Conservation (phyloP, 495 filamentous ascomycete species). For the Lichina pygmaea region DNA sequence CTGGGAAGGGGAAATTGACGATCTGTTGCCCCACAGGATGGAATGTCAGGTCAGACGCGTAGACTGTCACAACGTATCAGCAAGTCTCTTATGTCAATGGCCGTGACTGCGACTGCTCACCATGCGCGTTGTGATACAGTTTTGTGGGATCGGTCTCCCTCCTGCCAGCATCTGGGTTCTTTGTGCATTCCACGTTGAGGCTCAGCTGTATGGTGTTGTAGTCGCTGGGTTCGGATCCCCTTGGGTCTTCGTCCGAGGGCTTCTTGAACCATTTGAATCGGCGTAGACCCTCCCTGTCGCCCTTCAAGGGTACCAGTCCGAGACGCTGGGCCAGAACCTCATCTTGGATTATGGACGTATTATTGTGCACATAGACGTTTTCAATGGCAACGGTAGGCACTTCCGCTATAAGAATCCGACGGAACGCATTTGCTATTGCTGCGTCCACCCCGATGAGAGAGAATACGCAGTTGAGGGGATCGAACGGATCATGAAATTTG, state of each 20-base stretch:
- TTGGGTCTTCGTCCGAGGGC: conserved; percentile 23
- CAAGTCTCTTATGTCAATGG: not conserved
- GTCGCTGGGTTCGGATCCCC: conserved; percentile 27
- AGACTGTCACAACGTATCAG: conserved; percentile 19
- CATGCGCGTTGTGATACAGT: conserved; percentile 54
- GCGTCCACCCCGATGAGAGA: conserved; percentile 81
- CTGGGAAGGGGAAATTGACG: conserved; percentile 34
- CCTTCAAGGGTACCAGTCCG: conserved; percentile 72
- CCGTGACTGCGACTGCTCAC: not conserved
- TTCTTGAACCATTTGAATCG: conserved; percentile 56
- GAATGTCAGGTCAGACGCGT: conserved; percentile 59
- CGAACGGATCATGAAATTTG: conserved; percentile 54
- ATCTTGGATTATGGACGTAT: conserved; percentile 92
- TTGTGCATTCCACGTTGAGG: conserved; percentile 49
- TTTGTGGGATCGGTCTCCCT: conserved; percentile 56
- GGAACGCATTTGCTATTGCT: conserved; percentile 89
- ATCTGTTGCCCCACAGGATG: conserved; percentile 45
- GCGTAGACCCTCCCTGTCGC: conserved; percentile 41
- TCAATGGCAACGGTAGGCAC: conserved; percentile 88
- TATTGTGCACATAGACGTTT: conserved; percentile 69
- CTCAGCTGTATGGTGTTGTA: conserved; percentile 54
- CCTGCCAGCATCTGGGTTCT: conserved; percentile 37
- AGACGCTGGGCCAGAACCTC: conserved; percentile 78
- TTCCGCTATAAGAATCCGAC: conserved; percentile 86
- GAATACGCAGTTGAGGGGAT: conserved; percentile 49